These are phyloP conservation scores for Quercus variabilis DNA, from an alignment of 306 rosid species.

Conservation along the genomic window DNA sequence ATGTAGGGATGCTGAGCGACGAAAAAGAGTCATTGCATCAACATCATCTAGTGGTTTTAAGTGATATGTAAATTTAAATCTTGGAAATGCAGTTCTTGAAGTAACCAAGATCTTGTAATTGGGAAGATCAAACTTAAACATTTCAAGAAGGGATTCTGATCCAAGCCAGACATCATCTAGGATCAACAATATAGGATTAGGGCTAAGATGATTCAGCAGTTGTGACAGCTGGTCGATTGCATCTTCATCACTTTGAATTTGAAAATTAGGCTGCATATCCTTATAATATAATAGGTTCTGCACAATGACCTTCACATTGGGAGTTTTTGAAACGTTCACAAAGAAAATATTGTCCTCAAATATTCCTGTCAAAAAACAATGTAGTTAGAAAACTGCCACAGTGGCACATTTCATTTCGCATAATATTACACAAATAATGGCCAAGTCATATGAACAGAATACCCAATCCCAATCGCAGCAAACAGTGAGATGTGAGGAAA, in stretches of 20 bases:
- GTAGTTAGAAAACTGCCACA: constrained; percentile 1
- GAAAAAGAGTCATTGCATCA: constrained; percentile 49
- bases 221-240: constrained; percentile 27
- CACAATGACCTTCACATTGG: constrained; percentile 36
- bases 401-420: neutral
- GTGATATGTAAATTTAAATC: constrained; percentile 10
- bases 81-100: constrained; percentile 41
- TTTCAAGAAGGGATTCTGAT: constrained; percentile 45
- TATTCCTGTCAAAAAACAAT: constrained; percentile 28
- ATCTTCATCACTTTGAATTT: constrained; percentile 37
- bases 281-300: constrained; percentile 27
- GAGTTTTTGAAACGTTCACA: constrained; percentile 32
- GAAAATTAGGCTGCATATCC: constrained; percentile 29
- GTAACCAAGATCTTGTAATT: constrained; percentile 61
- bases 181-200: constrained; percentile 39
- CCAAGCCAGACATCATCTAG: constrained; percentile 69
- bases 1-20: constrained; percentile 29
- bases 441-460: neutral
- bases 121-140: constrained; percentile 25
- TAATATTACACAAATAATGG: neutral
- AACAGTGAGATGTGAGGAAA: neutral
- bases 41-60: constrained; percentile 32
- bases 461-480: neutral
- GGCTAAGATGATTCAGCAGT: constrained; percentile 17
- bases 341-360: constrained; percentile 47